Evolutionary conservation across 2,329 filamentous ascomycete genomes (phyloP).

Genomic region (Aspergillus piperis): DNA sequence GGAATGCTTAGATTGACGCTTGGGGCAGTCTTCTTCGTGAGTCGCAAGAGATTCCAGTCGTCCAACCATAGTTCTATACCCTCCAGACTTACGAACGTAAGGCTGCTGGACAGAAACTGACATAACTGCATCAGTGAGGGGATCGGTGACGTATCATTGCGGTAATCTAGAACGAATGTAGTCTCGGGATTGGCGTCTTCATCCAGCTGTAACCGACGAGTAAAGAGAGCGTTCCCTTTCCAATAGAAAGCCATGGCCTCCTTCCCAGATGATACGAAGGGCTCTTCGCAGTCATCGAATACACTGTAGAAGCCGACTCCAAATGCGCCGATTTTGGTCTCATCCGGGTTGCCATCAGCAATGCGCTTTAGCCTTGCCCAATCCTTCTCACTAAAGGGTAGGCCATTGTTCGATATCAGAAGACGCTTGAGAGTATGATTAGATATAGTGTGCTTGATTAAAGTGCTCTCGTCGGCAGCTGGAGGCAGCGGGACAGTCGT

Average conservation of each 20-base stretch:
- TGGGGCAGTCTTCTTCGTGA: slow-evolving; percentile 84
- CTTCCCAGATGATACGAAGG: slow-evolving; percentile 88
- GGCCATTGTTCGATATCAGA: slow-evolving; percentile 90
- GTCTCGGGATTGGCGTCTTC: slow-evolving; percentile 69
- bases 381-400: slow-evolving; percentile 83
- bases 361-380: slow-evolving; percentile 94
- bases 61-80: slow-evolving; percentile 89
- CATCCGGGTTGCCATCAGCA: slow-evolving; percentile 97
- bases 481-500: slow-evolving; percentile 69
- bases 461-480: slow-evolving; percentile 66
- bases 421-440: slow-evolving; percentile 84
- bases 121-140: slow-evolving; percentile 83
- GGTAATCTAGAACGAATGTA: slow-evolving; percentile 91
- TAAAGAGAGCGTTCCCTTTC: slow-evolving; percentile 98
- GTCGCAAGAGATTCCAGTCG: slow-evolving; percentile 74
- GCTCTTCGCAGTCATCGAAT: slow-evolving; percentile 96
- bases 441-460: slow-evolving; percentile 78
- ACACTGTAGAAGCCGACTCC: slow-evolving; percentile 98
- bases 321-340: slow-evolving; percentile 98
- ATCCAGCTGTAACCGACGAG: slow-evolving; percentile 76
- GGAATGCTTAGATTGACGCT: slow-evolving; percentile 72
- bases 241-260: slow-evolving; percentile 99
- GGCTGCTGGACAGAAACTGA: slow-evolving; percentile 89
- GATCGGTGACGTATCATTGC: slow-evolving; percentile 81
- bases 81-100: slow-evolving; percentile 91